Percentiles rank a stretch among this genome's conserved stretches.
These are phyloP conservation scores for Cyclotella kingstonii DNA, from an alignment of 108 stramenopile genomes.

Conservation along the genomic window DNA sequence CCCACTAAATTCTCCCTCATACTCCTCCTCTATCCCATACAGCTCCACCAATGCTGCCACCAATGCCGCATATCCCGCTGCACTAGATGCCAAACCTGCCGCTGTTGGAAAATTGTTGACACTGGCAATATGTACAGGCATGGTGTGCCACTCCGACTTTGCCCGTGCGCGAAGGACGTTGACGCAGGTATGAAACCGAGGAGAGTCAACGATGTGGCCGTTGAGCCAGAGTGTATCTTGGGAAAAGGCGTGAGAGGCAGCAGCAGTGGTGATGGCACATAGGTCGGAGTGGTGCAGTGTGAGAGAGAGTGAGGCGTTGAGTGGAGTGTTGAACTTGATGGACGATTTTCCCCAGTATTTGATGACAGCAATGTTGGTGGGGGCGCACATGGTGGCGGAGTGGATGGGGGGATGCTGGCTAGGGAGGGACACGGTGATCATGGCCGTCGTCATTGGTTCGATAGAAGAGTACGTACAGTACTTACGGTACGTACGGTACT, in stretches of 20 bases:
- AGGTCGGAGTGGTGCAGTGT: slow-evolving; percentile 93
- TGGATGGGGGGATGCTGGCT: slow-evolving; percentile 33
- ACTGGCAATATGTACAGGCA: slow-evolving; percentile 80
- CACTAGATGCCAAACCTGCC: slow-evolving; percentile 91
- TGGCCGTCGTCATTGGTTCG: too few species aligned
- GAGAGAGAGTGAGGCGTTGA: slow-evolving; percentile 86
- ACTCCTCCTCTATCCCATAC: slow-evolving; percentile 75
- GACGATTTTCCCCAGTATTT: slow-evolving; percentile 98
- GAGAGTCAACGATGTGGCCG: slow-evolving; percentile 67
- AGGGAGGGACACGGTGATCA: too few species aligned
- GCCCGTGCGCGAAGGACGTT: slow-evolving; percentile 64
- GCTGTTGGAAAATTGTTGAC: slow-evolving; percentile 98
- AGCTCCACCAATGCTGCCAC: slow-evolving; percentile 82
- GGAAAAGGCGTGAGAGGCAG: slow-evolving; percentile 63
- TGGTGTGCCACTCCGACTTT: slow-evolving; percentile 67
- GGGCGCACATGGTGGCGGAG: slow-evolving; percentile 86
- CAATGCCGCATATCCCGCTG: slow-evolving; percentile 94
- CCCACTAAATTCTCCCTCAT: slow-evolving; percentile 83
- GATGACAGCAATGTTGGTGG: slow-evolving; percentile 96
- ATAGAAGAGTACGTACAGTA: too few species aligned
- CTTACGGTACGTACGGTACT: too few species aligned
- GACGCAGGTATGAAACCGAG: slow-evolving; percentile 81
- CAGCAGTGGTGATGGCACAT: slow-evolving; percentile 92
- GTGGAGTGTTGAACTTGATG: slow-evolving; percentile 91
- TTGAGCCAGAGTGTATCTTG: slow-evolving; percentile 96